Conservation (phyloP, 345 rosid genomes). For the Salix arbutifolia region DNA sequence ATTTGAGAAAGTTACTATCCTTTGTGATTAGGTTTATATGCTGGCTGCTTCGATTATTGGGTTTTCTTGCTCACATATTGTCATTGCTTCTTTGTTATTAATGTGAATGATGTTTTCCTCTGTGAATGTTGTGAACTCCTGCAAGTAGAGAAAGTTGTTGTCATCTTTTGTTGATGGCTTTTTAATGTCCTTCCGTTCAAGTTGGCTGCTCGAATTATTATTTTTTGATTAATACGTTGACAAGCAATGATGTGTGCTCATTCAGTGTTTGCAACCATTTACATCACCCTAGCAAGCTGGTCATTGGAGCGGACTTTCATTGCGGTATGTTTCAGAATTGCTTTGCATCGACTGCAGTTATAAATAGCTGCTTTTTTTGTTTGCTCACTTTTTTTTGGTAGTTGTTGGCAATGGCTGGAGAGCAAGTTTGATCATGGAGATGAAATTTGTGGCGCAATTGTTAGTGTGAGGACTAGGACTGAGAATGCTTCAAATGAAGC, state of each 20-base stretch:
- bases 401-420: constrained; percentile 79
- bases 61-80: no score
- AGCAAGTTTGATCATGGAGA: constrained; percentile 86
- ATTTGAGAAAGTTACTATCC: background rate
- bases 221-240: background rate
- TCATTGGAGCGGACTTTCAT: constrained; percentile 57
- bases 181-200: background rate
- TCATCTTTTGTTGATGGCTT: background rate
- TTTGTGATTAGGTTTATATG: no score
- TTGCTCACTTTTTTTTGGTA: background rate
- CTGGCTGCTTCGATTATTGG: no score
- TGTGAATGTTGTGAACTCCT: background rate
- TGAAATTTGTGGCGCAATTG: constrained; percentile 94
- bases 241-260: background rate
- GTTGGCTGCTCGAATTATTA: background rate
- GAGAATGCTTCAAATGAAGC: constrained; percentile 85
- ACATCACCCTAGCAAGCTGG: constrained; percentile 66
- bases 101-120: no score
- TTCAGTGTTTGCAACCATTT: constrained; percentile 77
- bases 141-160: background rate
- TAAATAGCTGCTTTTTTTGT: background rate
- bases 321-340: constrained; percentile 50
- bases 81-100: no score
- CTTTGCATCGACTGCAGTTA: background rate
- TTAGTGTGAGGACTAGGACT: constrained; percentile 66